Percentiles rank a stretch among this genome's conserved stretches.
Conservation (phyloP, 2,329 filamentous ascomycete genomes). For the Beauveria sp. region DNA sequence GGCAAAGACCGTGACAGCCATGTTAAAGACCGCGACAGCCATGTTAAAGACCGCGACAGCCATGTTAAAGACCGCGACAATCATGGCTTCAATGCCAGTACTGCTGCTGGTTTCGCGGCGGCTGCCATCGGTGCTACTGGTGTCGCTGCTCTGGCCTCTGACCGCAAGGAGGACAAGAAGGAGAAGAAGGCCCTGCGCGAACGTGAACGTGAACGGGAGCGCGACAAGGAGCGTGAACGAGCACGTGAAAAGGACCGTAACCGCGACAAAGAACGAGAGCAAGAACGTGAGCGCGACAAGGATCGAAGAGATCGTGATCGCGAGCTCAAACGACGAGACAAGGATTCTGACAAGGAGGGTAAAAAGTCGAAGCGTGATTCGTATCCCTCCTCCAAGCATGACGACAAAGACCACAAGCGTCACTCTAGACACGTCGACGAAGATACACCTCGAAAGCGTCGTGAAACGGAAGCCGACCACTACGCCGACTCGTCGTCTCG, state of each 20-base stretch:
- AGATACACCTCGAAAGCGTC: conserved; percentile 21
- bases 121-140: conserved; percentile 44
- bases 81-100: conserved; percentile 30
- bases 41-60: background rate
- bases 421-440: conserved; percentile 27
- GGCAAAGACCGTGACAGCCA: background rate
- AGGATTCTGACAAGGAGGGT: conserved; percentile 13
- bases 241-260: conserved; percentile 16
- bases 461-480: conserved; percentile 20
- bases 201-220: conserved; percentile 11
- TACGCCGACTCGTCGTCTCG: conserved; percentile 18
- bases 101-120: conserved; percentile 37
- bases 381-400: conserved; percentile 19
- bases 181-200: conserved; percentile 15
- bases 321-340: conserved; percentile 18
- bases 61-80: background rate
- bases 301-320: conserved; percentile 23
- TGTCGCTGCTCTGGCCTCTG: conserved; percentile 26
- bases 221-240: conserved; percentile 7
- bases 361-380: conserved; percentile 25
- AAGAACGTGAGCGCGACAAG: conserved; percentile 16
- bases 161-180: conserved; percentile 17
- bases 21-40: too few relatives aligned
- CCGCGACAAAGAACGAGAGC: conserved; percentile 16
- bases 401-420: conserved; percentile 22